Base-by-base conservation (phyloP, 768 basidiomycete species). In the Hericium rajendrae region DNA sequence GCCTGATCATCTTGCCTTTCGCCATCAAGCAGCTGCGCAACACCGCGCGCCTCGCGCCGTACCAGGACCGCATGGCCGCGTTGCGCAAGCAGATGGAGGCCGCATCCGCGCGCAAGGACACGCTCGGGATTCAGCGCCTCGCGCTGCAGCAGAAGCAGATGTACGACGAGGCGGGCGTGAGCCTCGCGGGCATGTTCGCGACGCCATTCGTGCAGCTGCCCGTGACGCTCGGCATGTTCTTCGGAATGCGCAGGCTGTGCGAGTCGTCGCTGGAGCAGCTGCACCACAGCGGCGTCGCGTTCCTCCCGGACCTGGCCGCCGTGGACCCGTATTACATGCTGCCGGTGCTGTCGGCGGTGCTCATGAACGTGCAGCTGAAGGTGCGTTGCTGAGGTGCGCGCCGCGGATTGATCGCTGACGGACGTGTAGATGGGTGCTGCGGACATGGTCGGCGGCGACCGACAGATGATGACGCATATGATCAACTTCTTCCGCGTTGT, bases 211-310 rank as follows among this genome's bases (percentile, higher is more conserved):
- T 86, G 0, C 93, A 95, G 69, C 67, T 92, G 20, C 83, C 90
- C 1, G 74, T 92, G 46, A 85, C 87, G 49, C 71, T 97, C 37
- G 84, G 85, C 13, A 72, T 91, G 73, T 98, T 98, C 78, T 85
- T 92, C 62, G 91, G 81, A 16, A 68, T 95, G 56, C 83, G 82
- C 70, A 74, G 73, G 50, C 78, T 98, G 75, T 84, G 85, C 63
- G 73, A 76, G 51, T 68, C 85, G 48, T 90, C 91, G 0, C 69
- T 97, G 18, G 76, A 77, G 54, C 91, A 92, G 72, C 68, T 97
- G 65, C 77, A 79, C 61, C 73, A 83, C 59, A 92, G 90, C 57
- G 93, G 94, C 0, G 68, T 92, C 32, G 74, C 70, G 48, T 83
- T 84, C 72, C 68, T 94, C 40, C 83, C 84, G 0, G 88, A 97